Conservation (phyloP, 2,329 filamentous ascomycete species). For the Stromatinia cepivora region DNA sequence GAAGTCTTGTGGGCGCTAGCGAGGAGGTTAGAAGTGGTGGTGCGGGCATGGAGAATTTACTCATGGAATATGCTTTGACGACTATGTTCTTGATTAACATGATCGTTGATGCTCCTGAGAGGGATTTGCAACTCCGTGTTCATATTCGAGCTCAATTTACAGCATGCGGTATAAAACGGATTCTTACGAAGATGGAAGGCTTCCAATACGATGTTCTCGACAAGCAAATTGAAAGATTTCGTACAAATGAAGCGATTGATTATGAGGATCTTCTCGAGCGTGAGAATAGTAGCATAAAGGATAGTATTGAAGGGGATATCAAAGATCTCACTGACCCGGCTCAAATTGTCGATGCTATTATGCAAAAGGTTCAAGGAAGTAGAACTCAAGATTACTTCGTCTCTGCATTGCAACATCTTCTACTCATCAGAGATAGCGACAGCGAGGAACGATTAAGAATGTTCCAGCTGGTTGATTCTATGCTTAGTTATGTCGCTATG, state of each 20-base stretch:
- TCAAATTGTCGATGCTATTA: slow-evolving; percentile 93
- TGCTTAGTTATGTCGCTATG: slow-evolving; percentile 99
- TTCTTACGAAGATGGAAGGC: slow-evolving; percentile 93
- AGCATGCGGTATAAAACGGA: slow-evolving; percentile 90
- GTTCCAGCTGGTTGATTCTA: slow-evolving; percentile 98
- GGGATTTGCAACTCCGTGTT: slow-evolving; percentile 85
- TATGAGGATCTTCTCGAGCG: slow-evolving; percentile 95
- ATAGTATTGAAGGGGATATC: slow-evolving; percentile 64
- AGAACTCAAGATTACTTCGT: slow-evolving; percentile 94
- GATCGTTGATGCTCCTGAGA: slow-evolving; percentile 87
- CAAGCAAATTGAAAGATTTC: slow-evolving; percentile 94
- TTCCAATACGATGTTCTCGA: slow-evolving; percentile 99
- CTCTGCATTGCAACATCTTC: slow-evolving; percentile 89
- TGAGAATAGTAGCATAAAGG: slow-evolving; percentile 87
- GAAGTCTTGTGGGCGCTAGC: slow-evolving; percentile 92
- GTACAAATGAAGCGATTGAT: slow-evolving; percentile 93
- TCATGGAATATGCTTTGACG: slow-evolving; percentile 98
- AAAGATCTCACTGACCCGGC: slow-evolving; percentile 91
- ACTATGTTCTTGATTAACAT: slow-evolving; percentile 96
- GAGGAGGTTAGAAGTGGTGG: slow-evolving; percentile 95
- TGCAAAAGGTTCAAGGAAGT: slow-evolving; percentile 77
- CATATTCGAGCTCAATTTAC: slow-evolving; percentile 96
- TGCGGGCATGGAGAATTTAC: slow-evolving; percentile 96
- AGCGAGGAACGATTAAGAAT: slow-evolving; percentile 88
- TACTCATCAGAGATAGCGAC: slow-evolving; percentile 88